Evolutionary conservation across 176 grass and related monocot genomes (phyloP).

Genomic region (Ampelocalamus luodianensis): DNA sequence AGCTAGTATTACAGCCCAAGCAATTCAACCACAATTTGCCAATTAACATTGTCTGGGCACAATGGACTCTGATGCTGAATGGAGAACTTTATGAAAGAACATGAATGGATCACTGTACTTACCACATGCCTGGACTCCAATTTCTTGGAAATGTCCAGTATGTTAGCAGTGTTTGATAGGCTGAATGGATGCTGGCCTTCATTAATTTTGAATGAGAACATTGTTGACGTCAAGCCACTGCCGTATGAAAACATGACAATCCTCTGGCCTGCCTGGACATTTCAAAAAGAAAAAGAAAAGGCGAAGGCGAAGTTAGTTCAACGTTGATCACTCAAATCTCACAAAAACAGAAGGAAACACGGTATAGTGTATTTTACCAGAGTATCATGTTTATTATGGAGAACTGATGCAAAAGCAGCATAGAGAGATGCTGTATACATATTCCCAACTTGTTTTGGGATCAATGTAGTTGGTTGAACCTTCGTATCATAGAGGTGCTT

Average conservation of each 20-base stretch:
- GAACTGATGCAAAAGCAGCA: constrained; percentile 85
- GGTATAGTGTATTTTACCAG: constrained; percentile 49
- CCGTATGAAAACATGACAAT: constrained; percentile 98
- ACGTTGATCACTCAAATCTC: not conserved
- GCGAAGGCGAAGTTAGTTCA: constrained; percentile 4
- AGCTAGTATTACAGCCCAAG: not conserved
- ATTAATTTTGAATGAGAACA: constrained; percentile 92
- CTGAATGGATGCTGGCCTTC: constrained; percentile 76
- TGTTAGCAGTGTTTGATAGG: constrained; percentile 62
- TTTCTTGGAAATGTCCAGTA: constrained; percentile 74
- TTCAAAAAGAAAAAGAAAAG: not conserved
- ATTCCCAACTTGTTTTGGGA: constrained; percentile 95
- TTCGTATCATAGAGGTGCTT: constrained; percentile 72
- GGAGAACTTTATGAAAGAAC: not conserved
- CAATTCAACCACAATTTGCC: not conserved
- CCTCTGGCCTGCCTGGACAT: constrained; percentile 71
- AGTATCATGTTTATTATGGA: constrained; percentile 76
- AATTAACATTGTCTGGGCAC: not conserved
- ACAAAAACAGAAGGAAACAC: not conserved
- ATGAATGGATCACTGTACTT: constrained; percentile 2
- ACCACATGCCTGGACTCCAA: constrained; percentile 80
- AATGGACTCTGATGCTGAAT: not conserved
- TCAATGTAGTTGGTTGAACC: constrained; percentile 81
- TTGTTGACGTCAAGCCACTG: constrained; percentile 85
- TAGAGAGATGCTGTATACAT: constrained; percentile 99